Base-by-base conservation (phyloP, 2,329 filamentous ascomycete species). In the Monilinia aucupariae region DNA sequence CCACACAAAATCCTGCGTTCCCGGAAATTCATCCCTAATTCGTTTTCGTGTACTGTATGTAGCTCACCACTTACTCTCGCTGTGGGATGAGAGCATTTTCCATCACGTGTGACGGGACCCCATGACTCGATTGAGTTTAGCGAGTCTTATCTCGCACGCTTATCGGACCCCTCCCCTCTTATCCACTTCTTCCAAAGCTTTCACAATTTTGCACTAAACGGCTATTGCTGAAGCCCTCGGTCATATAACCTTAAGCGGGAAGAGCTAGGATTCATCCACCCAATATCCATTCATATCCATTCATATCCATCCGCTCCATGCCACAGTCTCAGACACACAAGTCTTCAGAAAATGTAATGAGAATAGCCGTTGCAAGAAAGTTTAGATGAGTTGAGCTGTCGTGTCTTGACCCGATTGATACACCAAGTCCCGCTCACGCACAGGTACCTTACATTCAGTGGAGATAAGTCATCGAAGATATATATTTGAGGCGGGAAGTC, bases 361-460 rank as follows among this genome's bases (percentile, higher is more conserved):
- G 50, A 39, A 60, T 65, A 65, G 13, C 65, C 61, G 34, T 2
- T 37, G 39, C 17, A 27, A n/a, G 39, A 34, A 10, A n/a, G n/a
- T 17, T 37, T 27, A 13, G n/a, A 41, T 41, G 52, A 55, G 51
- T 39, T 39, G 22, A 55, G 20, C 30, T 62, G 51, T 62, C 52
- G 20, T 62, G 43, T 58, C 52, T 63, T 63, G 66, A 67, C 70
- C 68, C 66, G 63, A 72, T 73, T 70, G 66, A 70, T 70, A 71
- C 66, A 69, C 60, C 43, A 64, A 66, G 65, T 73, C 70, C 70
- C 69, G 68, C 65, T 25, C 47, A 39, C 47, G 45, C 39, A 51
- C 53, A 59, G 27, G 54, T 58, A 58, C 41, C 54, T 58, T 30
- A 48, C 52, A 27, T 50, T 56, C 48, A 34, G 25, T 62, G 34